Evolutionary conservation across 1,139 yeast genomes (phyloP), one percentile per base, ranked within the genome.

Genomic region (Yamadazyma conglobata): DNA sequence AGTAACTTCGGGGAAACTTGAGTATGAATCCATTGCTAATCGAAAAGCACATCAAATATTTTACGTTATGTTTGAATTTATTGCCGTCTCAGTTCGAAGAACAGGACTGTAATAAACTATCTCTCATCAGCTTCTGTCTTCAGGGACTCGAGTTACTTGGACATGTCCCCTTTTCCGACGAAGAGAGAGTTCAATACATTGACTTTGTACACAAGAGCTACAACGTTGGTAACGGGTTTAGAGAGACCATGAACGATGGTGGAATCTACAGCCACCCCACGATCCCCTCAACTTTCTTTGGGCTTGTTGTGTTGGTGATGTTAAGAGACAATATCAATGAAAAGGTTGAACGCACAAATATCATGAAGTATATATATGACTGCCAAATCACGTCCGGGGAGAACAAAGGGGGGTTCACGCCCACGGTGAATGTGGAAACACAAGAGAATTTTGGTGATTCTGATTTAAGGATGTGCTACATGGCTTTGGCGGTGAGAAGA

Each of bases 381-480:
- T 81, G 91, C 45, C 94, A 84, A 50, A 44, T 66, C 0, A 42
- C 47, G 2, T 50, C 59, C 25, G 96, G 96, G 0, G 62, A 72
- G 1, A 71, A 77, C 41, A 62, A 63, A 21, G 81, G 84, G 1
- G 60, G 70, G 10, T 63, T 76, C 32, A 69, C 64, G 32, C 57
- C 65, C 0, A 50, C 58, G 35, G 28, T 68, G 47, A 20, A 44
- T 35, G 24, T 28, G 20, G 31, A 47, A 2, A n/a, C n/a, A n/a
- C 71, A 72, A 11, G 22, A 28, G 3, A 52, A 52, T 2, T 69
- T 60, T 46, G 93, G 86, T 10, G 89, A 83, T 30, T 62, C 66
- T 10, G 97, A 88, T 53, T 54, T 85, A 33, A 60, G 97, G 34
- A 77, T 77, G 40, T 74, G 86, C 35, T 86, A 85, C 62, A 69